Conservation (phyloP, 1,139 yeast genomes). For the Pichia inconspicua region DNA sequence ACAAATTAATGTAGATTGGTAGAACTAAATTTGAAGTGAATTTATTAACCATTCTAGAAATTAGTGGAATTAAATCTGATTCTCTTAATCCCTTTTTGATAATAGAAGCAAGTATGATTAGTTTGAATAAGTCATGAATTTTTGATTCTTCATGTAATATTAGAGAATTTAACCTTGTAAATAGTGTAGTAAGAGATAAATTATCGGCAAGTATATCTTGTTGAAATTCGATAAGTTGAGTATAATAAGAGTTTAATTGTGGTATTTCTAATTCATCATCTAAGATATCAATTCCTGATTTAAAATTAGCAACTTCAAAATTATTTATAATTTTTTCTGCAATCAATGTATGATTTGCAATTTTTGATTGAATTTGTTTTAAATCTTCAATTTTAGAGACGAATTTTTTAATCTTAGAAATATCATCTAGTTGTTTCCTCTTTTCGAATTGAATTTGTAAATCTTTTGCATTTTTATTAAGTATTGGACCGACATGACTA, state of each 20-base stretch:
- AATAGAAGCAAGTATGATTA: conserved; percentile 47
- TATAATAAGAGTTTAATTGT: conserved; percentile 31
- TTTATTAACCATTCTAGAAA: conserved; percentile 43
- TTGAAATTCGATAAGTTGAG: conserved; percentile 57
- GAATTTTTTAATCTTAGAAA: conserved; percentile 61
- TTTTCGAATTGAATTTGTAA: conserved; percentile 64
- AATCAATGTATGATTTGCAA: conserved; percentile 68
- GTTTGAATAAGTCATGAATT: conserved; percentile 39
- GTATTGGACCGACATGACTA: conserved; percentile 66
- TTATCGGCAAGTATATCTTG: conserved; percentile 59
- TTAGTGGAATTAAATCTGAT: conserved; percentile 45
- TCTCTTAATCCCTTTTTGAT: conserved; percentile 60
- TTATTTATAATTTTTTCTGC: conserved; percentile 59
- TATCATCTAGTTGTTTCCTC: conserved; percentile 49
- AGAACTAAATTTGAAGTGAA: conserved; percentile 47
- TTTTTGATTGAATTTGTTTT: conserved; percentile 58
- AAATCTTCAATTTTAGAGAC: conserved; percentile 64
- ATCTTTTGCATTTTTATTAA: conserved; percentile 63
- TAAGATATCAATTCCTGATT: conserved; percentile 21
- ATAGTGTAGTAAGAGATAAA: conserved; percentile 29
- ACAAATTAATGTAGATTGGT: conserved; percentile 31
- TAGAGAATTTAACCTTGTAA: not conserved
- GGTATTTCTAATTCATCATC: conserved; percentile 11
- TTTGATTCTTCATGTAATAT: conserved; percentile 40
- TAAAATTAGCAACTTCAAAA: conserved; percentile 29